phyloP scores from a whole-genome alignment of 2,329 filamentous ascomycete genomes.

The Mariannaea sp. region DNA sequence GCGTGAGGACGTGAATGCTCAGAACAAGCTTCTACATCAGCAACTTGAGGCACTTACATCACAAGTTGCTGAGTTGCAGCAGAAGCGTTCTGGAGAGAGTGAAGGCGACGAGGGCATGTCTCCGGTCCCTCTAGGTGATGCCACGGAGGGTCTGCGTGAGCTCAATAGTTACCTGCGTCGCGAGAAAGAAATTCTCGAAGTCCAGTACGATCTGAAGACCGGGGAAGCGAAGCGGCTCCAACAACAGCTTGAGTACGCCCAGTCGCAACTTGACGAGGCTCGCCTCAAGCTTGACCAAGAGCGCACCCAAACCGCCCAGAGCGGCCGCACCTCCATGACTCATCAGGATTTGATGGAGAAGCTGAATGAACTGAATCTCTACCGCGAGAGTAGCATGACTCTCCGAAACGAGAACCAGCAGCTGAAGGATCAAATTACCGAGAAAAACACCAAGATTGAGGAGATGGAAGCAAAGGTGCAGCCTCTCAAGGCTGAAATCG shows the following conservation, averaged over 20 bases:
- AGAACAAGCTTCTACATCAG: conserved; percentile 88
- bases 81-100: conserved; percentile 65
- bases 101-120: conserved; percentile 59
- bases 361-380: conserved; percentile 92
- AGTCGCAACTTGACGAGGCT: conserved; percentile 86
- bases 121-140: conserved; percentile 59
- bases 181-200: conserved; percentile 97
- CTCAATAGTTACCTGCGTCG: conserved; percentile 89
- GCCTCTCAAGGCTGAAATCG: conserved; percentile 79
- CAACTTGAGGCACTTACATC: conserved; percentile 83
- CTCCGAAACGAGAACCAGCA: conserved; percentile 85
- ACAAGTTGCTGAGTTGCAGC: conserved; percentile 80
- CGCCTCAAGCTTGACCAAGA: conserved; percentile 91
- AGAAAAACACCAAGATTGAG: conserved; percentile 76
- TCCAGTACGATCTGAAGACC: conserved; percentile 88
- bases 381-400: conserved; percentile 92
- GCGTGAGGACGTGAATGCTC: conserved; percentile 81
- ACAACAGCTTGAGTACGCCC: conserved; percentile 86
- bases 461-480: conserved; percentile 76
- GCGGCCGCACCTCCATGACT: conserved; percentile 72
- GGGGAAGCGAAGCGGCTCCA: conserved; percentile 88
- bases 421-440: conserved; percentile 73
- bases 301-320: conserved; percentile 75
- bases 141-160: conserved; percentile 80
- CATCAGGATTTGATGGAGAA: conserved; percentile 94